phyloP scores from a whole-genome alignment of 176 grass and related monocot genomes.

The Triticum urartu region DNA sequence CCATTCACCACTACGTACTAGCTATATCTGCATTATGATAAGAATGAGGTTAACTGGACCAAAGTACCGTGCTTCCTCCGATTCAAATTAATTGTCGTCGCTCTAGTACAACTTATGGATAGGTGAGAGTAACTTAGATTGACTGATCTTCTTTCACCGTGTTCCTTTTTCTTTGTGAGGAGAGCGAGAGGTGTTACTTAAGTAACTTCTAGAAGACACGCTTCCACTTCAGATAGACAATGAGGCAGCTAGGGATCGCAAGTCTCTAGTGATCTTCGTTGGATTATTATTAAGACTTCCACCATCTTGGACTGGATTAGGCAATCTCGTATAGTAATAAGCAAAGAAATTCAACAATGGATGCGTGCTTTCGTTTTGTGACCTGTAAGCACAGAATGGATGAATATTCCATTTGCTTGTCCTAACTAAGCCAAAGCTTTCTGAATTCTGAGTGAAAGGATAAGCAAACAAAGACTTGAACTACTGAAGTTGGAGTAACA shows the following conservation, averaged over 20 bases:
- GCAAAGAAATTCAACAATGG: constrained; percentile 28
- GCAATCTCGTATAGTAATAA: background rate
- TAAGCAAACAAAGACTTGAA: constrained; percentile 19
- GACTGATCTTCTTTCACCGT: background rate
- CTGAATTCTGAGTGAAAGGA: background rate
- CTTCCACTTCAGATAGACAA: background rate
- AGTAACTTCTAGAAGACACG: constrained; percentile 25
- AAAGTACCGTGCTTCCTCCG: too few relatives aligned
- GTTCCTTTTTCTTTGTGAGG: background rate
- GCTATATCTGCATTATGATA: background rate
- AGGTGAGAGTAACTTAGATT: background rate
- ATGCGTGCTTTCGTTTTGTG: constrained; percentile 2
- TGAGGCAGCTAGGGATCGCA: background rate
- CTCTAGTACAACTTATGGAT: too few relatives aligned
- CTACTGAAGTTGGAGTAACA: background rate
- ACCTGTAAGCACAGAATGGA: background rate
- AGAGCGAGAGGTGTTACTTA: background rate
- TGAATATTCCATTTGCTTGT: background rate
- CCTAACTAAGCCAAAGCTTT: background rate
- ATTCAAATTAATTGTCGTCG: too few relatives aligned
- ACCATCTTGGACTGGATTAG: constrained; percentile 20
- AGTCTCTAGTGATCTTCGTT: constrained; percentile 22
- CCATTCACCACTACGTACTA: background rate
- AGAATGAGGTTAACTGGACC: background rate
- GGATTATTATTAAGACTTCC: background rate